phyloP scores from a whole-genome alignment of 495 filamentous ascomycete species.

The Filosporella fistucella region DNA sequence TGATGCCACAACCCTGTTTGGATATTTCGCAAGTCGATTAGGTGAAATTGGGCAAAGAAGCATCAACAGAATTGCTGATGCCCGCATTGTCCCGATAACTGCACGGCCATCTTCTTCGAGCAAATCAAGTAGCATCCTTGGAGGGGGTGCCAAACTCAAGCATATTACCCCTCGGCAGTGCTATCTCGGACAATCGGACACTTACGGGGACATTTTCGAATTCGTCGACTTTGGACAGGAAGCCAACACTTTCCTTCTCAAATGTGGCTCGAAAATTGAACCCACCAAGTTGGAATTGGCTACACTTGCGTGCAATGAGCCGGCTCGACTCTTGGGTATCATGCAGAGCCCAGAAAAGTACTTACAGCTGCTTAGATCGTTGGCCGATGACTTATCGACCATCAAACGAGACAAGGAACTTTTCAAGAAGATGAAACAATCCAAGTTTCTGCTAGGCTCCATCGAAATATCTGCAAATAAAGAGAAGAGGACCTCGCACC shows the following conservation, averaged over 20 bases:
- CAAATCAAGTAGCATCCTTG: not conserved
- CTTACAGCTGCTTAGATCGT: slow-evolving; percentile 67
- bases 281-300: slow-evolving; percentile 84
- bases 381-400: slow-evolving; percentile 62
- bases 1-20: slow-evolving; percentile 67
- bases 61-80: slow-evolving; percentile 51
- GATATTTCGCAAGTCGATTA: slow-evolving; percentile 74
- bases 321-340: slow-evolving; percentile 69
- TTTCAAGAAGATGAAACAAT: slow-evolving; percentile 67
- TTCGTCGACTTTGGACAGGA: slow-evolving; percentile 90
- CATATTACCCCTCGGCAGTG: slow-evolving; percentile 61
- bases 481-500: slow-evolving; percentile 25
- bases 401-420: slow-evolving; percentile 78
- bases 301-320: slow-evolving; percentile 69
- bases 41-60: slow-evolving; percentile 59
- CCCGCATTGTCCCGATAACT: slow-evolving; percentile 67
- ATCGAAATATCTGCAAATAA: slow-evolving; percentile 58
- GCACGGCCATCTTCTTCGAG: slow-evolving; percentile 23
- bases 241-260: slow-evolving; percentile 82
- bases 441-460: slow-evolving; percentile 74
- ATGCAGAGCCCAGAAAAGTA: slow-evolving; percentile 83
- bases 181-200: slow-evolving; percentile 70
- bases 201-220: slow-evolving; percentile 87
- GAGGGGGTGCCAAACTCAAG: too few relatives aligned
- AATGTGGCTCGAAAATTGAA: slow-evolving; percentile 83